phyloP scores from a whole-genome alignment of 2,329 filamentous ascomycete species.

The Paraphoma sp. region DNA sequence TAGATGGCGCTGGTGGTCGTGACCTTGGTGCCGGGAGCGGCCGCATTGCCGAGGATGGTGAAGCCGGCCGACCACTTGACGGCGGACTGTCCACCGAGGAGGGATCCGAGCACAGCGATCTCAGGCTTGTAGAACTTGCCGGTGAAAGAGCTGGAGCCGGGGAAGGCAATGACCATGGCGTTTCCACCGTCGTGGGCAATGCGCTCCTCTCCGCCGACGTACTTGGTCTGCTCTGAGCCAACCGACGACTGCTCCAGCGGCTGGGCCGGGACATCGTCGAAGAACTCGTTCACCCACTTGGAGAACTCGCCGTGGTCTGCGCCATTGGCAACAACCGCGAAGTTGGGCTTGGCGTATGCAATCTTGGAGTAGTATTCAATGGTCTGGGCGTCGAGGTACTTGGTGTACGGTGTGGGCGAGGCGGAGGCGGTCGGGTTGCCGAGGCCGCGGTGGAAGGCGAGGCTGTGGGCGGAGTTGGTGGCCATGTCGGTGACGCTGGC shows the following conservation, averaged over 20 bases:
- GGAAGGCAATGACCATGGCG: slow-evolving; percentile 89
- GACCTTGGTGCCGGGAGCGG: slow-evolving; percentile 70
- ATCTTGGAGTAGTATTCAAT: slow-evolving; percentile 77
- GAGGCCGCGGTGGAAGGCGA: slow-evolving; percentile 93
- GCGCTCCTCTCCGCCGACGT: slow-evolving; percentile 94
- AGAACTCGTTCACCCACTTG: slow-evolving; percentile 95
- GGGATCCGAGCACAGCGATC: slow-evolving; percentile 81
- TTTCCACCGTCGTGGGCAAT: slow-evolving; percentile 79
- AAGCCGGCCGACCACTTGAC: slow-evolving; percentile 98
- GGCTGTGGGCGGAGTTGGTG: slow-evolving; percentile 81
- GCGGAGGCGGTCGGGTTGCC: slow-evolving; percentile 79
- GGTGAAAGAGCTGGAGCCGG: slow-evolving; percentile 79
- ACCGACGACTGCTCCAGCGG: slow-evolving; percentile 55
- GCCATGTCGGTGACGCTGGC: slow-evolving; percentile 71
- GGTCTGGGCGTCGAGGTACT: slow-evolving; percentile 79
- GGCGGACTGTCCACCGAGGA: slow-evolving; percentile 86
- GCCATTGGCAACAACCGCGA: slow-evolving; percentile 90
- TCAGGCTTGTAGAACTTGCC: slow-evolving; percentile 84
- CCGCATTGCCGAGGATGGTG: slow-evolving; percentile 82
- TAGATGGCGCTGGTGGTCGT: slow-evolving; percentile 82
- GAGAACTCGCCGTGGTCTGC: slow-evolving; percentile 75
- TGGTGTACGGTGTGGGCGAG: slow-evolving; percentile 72
- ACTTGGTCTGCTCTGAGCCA: slow-evolving; percentile 74
- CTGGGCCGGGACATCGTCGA: slow-evolving; percentile 70
- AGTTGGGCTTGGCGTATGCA: slow-evolving; percentile 88